phyloP scores from a whole-genome alignment of 179 eudicot species.

The Spergularia azorica region DNA sequence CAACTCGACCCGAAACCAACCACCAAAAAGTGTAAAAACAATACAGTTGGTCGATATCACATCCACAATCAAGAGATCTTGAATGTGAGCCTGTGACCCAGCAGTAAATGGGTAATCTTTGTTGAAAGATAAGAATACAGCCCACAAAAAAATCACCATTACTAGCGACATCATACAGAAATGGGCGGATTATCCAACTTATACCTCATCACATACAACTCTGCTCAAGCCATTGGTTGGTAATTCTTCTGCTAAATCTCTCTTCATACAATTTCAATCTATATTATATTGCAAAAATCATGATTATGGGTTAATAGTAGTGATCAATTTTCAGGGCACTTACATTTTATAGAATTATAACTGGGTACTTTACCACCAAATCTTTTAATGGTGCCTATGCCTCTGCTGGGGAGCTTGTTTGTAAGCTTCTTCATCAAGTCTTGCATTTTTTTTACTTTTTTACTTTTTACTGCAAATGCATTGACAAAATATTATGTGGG shows the following conservation, averaged over 20 bases:
- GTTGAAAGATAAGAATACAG: too few relatives aligned
- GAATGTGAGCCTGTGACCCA: too few relatives aligned
- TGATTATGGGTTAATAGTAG: too few relatives aligned
- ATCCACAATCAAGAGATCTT: too few relatives aligned
- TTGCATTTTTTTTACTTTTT: neutral
- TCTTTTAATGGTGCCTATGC: constrained; percentile 58
- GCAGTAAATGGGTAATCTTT: too few relatives aligned
- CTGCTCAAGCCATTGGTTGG: constrained; percentile 75
- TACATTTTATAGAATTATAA: constrained; percentile 37
- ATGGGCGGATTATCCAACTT: neutral
- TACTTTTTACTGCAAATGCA: neutral
- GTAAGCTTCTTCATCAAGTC: constrained; percentile 35
- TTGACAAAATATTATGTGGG: neutral
- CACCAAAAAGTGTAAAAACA: too few relatives aligned
- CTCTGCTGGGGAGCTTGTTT: constrained; percentile 62
- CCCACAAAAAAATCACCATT: too few relatives aligned
- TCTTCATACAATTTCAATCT: neutral
- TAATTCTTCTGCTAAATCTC: constrained; percentile 26
- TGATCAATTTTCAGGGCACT: too few relatives aligned
- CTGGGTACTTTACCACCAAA: constrained; percentile 36
- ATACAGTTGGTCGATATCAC: too few relatives aligned
- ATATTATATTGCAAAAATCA: too few relatives aligned
- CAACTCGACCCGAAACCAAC: too few relatives aligned
- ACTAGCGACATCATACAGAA: too few relatives aligned
- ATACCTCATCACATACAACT: constrained; percentile 76